Evolutionary conservation across 257 asterid species (phyloP).

Genomic region (Cruciata laevipes): DNA sequence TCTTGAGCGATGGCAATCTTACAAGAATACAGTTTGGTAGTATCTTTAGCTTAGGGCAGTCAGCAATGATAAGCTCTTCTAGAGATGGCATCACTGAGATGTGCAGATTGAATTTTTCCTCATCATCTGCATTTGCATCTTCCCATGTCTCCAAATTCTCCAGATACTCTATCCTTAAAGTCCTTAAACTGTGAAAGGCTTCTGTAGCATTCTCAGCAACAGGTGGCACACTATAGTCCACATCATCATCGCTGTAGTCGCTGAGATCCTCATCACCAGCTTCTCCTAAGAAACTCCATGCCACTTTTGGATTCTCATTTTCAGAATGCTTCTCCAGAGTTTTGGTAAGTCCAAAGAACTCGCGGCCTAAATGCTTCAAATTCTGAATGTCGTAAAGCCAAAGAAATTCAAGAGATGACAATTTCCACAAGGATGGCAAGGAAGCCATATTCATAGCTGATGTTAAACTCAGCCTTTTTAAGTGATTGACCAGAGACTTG

Average conservation of each 20-base stretch:
- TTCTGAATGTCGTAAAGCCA: background rate
- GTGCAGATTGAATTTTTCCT: background rate
- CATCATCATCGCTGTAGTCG: no score
- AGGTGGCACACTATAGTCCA: no score
- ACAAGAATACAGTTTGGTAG: no score
- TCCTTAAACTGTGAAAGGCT: background rate
- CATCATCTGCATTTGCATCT: background rate
- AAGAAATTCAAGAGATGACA: background rate
- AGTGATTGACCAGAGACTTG: background rate
- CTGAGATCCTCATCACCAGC: background rate
- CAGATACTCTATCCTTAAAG: background rate
- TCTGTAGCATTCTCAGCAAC: no score
- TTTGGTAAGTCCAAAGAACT: background rate
- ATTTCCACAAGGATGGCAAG: constrained; percentile 1
- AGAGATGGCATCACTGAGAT: background rate
- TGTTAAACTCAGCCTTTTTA: background rate
- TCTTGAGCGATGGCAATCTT: no score
- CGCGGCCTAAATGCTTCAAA: background rate
- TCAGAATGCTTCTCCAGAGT: no score
- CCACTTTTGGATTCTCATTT: background rate
- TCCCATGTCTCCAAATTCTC: constrained; percentile 10
- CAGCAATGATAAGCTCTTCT: background rate
- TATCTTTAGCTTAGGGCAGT: background rate
- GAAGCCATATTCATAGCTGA: background rate
- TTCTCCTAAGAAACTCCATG: no score